Evolutionary conservation across 768 basidiomycete species (phyloP), one percentile per base, ranked within the genome.

Genomic region (Boletus subcaerulescens): DNA sequence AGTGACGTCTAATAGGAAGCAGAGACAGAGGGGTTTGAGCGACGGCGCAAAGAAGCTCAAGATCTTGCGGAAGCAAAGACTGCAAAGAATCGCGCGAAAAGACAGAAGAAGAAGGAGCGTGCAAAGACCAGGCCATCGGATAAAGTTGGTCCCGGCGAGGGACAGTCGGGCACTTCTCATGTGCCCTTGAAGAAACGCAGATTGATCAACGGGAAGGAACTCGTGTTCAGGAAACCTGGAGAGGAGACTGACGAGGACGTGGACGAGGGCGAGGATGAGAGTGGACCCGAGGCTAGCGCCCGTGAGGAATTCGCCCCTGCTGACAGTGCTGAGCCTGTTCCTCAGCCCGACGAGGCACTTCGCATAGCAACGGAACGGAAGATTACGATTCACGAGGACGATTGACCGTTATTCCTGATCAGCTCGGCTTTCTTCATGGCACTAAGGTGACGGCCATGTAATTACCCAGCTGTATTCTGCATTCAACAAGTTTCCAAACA

Each of bases 11-110:
- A 0, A 49, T 7, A 95, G 93, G 90, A 93, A 76, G 65, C 75
- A 8, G 85, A 86, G 45, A 77, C 75, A 22, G 76, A 76, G 11
- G 94, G 89, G 46, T 97, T 95, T 61, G 86, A 89, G 62, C 79
- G 72, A 45, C 88, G 86, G 61, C 82, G 86, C 65, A 79, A 77
- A 42, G 88, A 86, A 56, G 80, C 85, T 26, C 86, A 91, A 33
- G 85, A 84, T 29, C 64, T 73, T 4, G 84, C 89, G 0, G 87
- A 96, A 44, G 85, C 87, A 3, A 97, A 94, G 76, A 98, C 96
- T 0, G 87, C 92, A 13, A 98, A 94, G 75, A 99, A 99, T 70
- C 82, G 97, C 18, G 90, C 91, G 15, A 98, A 91, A 70, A 77
- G 97, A 43, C 90, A 87, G 71, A 97, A 96, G 79, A 92, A 93